Evolutionary conservation across 768 basidiomycete genomes (phyloP).

Genomic region (Nevesoporus exiguus): DNA sequence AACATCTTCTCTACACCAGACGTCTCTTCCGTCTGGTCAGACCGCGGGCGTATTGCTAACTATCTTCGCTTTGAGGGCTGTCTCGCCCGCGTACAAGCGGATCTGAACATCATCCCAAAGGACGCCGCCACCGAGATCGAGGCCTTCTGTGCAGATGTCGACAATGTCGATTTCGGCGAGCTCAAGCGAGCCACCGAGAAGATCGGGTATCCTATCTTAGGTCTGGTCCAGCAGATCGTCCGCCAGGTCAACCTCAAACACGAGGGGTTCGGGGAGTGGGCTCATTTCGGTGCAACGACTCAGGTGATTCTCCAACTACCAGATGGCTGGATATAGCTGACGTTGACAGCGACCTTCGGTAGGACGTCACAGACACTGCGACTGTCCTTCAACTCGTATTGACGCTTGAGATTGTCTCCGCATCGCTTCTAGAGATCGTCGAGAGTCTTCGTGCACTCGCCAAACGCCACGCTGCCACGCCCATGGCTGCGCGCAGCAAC

Average conservation of each 20-base stretch:
- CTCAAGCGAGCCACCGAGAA: constrained; percentile 38
- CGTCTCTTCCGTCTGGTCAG: constrained; percentile 41
- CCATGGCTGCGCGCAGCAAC: constrained; percentile 46
- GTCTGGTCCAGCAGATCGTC: constrained; percentile 44
- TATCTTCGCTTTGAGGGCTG: constrained; percentile 32
- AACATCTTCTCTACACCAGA: constrained; percentile 40
- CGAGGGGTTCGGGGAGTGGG: constrained; percentile 43
- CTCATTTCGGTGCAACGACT: constrained; percentile 48
- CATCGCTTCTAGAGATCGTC: constrained; percentile 30
- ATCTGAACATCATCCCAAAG: constrained; percentile 38
- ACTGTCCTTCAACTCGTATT: constrained; percentile 41
- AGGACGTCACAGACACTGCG: constrained; percentile 50
- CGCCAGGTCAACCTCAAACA: constrained; percentile 32
- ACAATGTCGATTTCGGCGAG: constrained; percentile 37
- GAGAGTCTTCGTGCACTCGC: constrained; percentile 30
- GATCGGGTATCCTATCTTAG: constrained; percentile 46
- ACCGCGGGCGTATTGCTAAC: constrained; percentile 21
- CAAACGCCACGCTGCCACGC: constrained; percentile 34
- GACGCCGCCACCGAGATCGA: constrained; percentile 36
- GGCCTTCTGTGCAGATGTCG: constrained; percentile 33
- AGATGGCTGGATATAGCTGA: background rate
- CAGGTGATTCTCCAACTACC: constrained; percentile 32
- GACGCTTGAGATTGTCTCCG: constrained; percentile 35
- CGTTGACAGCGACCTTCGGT: background rate
- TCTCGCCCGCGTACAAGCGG: constrained; percentile 38